Evolutionary conservation across 371 early-diverging fungal species (phyloP), one percentile per base, ranked within the genome.

Genomic region (Mortierella sp.): DNA sequence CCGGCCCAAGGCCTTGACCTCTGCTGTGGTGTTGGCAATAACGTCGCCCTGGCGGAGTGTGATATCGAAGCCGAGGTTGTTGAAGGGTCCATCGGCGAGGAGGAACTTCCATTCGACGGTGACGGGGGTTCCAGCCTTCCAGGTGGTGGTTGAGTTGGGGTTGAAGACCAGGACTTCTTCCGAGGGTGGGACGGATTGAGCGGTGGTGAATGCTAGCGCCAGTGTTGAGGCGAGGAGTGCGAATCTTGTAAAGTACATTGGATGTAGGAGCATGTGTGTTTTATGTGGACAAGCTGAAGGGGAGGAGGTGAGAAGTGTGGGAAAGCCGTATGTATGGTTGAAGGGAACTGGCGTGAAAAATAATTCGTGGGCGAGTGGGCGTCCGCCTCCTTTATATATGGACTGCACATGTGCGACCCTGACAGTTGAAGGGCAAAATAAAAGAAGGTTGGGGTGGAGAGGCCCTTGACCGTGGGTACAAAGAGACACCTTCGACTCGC

Each of bases 61-160:
- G 27, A 56, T 44, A 24, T 41, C 18, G 48, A 41, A 27, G 32
- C 49, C 63, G n/a, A 21, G 46, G 43, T 60, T 60, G 75, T 8
- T 58, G 63, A 63, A 63, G 18, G 63, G 63, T 63, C 63, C 63
- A 32, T 63, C 63, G 35, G 63, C 63, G 14, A 63, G 63, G 16
- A 60, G 60, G n/a, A 16, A 44, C 14, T 48, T 46, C 75, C 75
- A 74, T 27, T 56, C 56, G 29, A 74, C 46, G 46, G 44, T 74
- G 14, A 49, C 75, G 46, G 46, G 63, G 5, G 46, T 44, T 0
- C 75, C 63, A 32, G 75, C 58, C 44, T 58, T 60, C 75, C 75
- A 74, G 11, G 46, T n/a, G 14, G 75, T 60, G 21, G 56, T 27
- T 1, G 63, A 35, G 63, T 63, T 63, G 6, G 63, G 63, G 63